A percentile compares a stretch with the other conserved stretches of the same genome.
Conservation (phyloP, 345 rosid species). For the Acer saccharum region DNA sequence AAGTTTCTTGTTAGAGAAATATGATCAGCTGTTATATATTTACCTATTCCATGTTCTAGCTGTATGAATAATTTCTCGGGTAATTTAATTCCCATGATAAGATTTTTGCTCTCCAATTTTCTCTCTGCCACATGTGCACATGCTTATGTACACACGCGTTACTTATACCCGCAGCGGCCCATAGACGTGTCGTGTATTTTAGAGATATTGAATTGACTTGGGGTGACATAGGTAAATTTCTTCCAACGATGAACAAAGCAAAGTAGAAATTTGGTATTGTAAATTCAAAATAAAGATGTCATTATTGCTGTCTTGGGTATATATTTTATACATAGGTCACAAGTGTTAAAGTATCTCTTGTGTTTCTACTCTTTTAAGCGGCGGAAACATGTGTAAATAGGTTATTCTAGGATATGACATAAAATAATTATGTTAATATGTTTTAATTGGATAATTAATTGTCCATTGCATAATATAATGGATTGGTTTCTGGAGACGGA, state of each 20-base stretch:
- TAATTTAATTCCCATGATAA: background rate
- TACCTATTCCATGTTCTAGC: background rate
- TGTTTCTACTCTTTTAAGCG: background rate
- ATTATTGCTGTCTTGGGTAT: background rate
- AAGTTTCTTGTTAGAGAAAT: conserved; percentile 5
- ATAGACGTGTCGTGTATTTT: background rate
- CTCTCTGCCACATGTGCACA: background rate
- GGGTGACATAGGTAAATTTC: background rate
- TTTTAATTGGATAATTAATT: background rate
- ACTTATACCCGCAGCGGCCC: background rate
- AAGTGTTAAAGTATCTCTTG: conserved; percentile 3
- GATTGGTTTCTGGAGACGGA: background rate
- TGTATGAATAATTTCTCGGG: background rate
- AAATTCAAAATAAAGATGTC: background rate
- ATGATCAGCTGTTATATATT: background rate
- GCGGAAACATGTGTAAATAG: background rate
- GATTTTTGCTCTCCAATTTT: background rate
- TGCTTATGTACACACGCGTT: background rate
- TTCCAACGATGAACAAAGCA: background rate
- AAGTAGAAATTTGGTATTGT: conserved; percentile 5
- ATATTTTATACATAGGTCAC: conserved; percentile 14
- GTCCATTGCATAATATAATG: conserved; percentile 1
- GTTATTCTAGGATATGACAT: conserved; percentile 1
- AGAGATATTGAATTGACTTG: background rate
- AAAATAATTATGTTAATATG: background rate